Percentiles rank a stretch among this genome's conserved stretches.
Conservation (phyloP, 305 asterid species). For the Fraxinus xanthoxyloides region DNA sequence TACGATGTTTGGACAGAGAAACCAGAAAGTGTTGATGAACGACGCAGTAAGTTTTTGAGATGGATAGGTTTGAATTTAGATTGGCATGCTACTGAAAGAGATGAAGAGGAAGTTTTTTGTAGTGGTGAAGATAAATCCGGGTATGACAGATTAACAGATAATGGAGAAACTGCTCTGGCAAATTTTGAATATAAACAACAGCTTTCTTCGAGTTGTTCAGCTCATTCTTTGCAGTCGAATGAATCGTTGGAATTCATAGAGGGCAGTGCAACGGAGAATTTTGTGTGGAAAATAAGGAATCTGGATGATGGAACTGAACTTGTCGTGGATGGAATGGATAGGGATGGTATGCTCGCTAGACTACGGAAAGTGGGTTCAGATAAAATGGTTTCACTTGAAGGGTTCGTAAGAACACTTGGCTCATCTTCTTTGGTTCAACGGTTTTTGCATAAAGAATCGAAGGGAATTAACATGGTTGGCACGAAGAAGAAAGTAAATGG, state of each 20-base stretch:
- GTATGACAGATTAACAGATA: constrained; percentile 35
- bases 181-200: constrained; percentile 38
- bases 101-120: constrained; percentile 24
- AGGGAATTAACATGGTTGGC: constrained; percentile 27
- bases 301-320: constrained; percentile 51
- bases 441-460: constrained; percentile 44
- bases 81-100: constrained; percentile 24
- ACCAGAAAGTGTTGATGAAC: constrained; percentile 58
- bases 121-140: neutral
- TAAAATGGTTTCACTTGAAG: constrained; percentile 48
- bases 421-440: constrained; percentile 53
- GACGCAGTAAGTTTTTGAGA: constrained; percentile 52
- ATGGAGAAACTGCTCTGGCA: constrained; percentile 37
- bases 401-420: constrained; percentile 55
- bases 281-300: constrained; percentile 39
- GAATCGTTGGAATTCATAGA: constrained; percentile 30
- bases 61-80: constrained; percentile 63
- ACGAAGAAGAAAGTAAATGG: constrained; percentile 43
- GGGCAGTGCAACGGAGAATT: constrained; percentile 30
- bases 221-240: constrained; percentile 31
- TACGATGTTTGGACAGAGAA: constrained; percentile 68
- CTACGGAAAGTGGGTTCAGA: constrained; percentile 57
- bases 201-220: constrained; percentile 38
- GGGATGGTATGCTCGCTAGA: constrained; percentile 41
- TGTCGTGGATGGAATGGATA: constrained; percentile 35